Base-by-base conservation (phyloP, 208 protist genomes). In the Wallacemonas sp. region DNA sequence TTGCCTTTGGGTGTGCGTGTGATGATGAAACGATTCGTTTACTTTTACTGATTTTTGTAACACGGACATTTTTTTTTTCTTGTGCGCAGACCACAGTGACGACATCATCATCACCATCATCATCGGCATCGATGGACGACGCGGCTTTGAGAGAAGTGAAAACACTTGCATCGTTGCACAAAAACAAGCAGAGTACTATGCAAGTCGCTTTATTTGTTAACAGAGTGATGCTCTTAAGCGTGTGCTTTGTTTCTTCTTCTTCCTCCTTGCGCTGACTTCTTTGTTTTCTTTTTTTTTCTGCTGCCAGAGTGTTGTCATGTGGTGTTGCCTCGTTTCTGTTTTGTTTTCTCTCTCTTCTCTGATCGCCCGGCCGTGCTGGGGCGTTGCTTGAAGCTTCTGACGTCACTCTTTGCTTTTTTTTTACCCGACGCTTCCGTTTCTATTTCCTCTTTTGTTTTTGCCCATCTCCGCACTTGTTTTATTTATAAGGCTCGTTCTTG, bases 391-490 rank as follows among this genome's bases (percentile, higher is more conserved):
- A 55, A 55, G n/a, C 5, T 66, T 33, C 57, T 45, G 22, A 30
- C n/a, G 5, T 2, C 24, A 17, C 34, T 46, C 55, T 59, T 63
- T 50, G 38, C 30, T 52, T 66, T 73, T 26, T 64, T 46, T 66
- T 63, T 34, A 19, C 34, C 13, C 39, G 58, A 17, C 22, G 27
- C 12, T 27, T 22, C 15, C 41, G 3, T 22, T 39, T 53, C 19
- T 54, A 45, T 38, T 58, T 57, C 19, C 9, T 15, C 50, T 62
- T 26, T 62, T 29, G 1, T 19, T 32, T 30, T 62, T 30, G 1
- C 26, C 9, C 34, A 29, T n/a, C n/a, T n/a, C n/a, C n/a, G n/a
- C n/a, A n/a, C n/a, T n/a, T n/a, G n/a, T n/a, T n/a, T n/a, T 55
- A 17, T 29, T 17, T 33, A 29, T 29, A n/a, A 27, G 32, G 54